These are phyloP conservation scores for Sclerotinia spermophila DNA, from an alignment of 2,329 filamentous ascomycete genomes.

Conservation along the genomic window DNA sequence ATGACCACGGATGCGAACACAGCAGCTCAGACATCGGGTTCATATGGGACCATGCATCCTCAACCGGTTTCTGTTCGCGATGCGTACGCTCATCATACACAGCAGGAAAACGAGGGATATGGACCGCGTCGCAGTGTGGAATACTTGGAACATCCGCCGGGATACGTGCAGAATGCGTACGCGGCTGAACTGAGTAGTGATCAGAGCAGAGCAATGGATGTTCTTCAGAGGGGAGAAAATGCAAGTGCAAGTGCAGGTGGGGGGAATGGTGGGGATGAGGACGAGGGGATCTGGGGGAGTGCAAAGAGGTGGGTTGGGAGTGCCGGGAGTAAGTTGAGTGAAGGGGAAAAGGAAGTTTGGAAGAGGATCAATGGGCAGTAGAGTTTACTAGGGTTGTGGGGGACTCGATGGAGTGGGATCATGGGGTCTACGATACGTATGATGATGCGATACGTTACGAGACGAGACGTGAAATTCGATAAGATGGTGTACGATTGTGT, in stretches of 20 bases:
- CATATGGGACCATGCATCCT: background rate
- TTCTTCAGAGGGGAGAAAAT: conserved; percentile 20
- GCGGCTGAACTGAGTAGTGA: conserved; percentile 50
- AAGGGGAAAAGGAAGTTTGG: conserved; percentile 60
- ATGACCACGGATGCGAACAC: conserved; percentile 33
- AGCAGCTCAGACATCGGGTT: background rate
- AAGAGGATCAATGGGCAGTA: conserved; percentile 54
- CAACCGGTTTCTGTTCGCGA: conserved; percentile 13
- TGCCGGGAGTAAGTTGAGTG: conserved; percentile 55
- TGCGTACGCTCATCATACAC: background rate
- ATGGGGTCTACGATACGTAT: background rate
- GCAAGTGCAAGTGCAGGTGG: conserved; percentile 40
- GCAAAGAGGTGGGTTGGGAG: conserved; percentile 56
- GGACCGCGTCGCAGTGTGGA: conserved; percentile 24
- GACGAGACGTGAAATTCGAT: background rate
- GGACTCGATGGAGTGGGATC: background rate
- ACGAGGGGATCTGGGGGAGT: conserved; percentile 48
- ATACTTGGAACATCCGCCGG: conserved; percentile 39
- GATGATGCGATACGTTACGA: background rate
- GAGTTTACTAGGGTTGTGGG: background rate
- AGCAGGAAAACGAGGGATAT: background rate
- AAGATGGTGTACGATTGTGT: background rate
- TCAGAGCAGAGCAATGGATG: conserved; percentile 39
- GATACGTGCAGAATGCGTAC: conserved; percentile 54
- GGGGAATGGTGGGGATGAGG: background rate